Evolutionary conservation across 225 moss, liverwort and hornwort species (phyloP).

Genomic region (Pseudisothecium myosuroides): DNA sequence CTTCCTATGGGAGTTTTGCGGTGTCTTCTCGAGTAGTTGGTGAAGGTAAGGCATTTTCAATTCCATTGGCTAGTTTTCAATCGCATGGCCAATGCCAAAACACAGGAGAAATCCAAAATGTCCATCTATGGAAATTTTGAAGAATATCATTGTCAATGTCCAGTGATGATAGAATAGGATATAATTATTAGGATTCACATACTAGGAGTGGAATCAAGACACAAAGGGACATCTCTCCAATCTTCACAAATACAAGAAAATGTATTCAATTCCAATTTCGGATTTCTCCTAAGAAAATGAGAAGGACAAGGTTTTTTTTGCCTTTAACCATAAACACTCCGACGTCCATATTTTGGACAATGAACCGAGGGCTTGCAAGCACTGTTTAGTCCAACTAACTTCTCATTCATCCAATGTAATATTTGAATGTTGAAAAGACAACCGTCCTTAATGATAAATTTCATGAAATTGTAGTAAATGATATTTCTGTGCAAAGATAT

Average conservation of each 20-base stretch:
- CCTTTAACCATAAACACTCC: no score
- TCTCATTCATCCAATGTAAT: no score
- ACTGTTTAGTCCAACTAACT: no score
- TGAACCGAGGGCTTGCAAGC: no score
- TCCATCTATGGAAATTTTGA: neutral
- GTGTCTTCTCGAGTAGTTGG: neutral
- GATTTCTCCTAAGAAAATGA: neutral
- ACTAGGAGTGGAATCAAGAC: neutral
- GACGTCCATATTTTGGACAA: no score
- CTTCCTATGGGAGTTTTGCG: neutral
- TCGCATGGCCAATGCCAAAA: neutral
- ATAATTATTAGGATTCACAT: no score
- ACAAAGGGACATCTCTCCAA: neutral
- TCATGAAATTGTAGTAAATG: no score
- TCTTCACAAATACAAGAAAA: neutral
- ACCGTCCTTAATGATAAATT: no score
- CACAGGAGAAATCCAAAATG: neutral
- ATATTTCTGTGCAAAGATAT: no score
- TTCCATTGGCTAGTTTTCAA: neutral
- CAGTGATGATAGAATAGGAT: neutral
- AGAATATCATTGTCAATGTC: neutral
- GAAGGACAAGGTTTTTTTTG: no score
- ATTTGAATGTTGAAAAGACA: no score
- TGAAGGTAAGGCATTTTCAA: neutral
- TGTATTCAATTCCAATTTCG: no score